These are phyloP conservation scores for Blastobotrys chiropterorum DNA, from an alignment of 805 yeast species.

Conservation along the genomic window DNA sequence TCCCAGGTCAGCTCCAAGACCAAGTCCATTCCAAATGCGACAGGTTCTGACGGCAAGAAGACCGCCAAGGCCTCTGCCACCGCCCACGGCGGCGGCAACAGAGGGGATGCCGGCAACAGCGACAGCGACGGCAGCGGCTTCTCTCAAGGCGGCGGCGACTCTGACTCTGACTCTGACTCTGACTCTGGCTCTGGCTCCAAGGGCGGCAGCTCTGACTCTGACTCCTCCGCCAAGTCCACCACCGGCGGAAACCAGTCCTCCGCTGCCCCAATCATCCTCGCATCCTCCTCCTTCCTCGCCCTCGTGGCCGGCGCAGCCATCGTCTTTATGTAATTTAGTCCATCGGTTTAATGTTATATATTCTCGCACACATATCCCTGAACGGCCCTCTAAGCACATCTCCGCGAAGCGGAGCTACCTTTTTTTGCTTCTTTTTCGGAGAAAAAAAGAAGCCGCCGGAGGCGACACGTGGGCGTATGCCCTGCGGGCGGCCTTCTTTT, in stretches of 20 bases:
- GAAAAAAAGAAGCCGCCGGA: too few relatives aligned
- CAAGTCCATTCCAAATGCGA: slow-evolving; percentile 17
- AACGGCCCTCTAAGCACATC: too few relatives aligned
- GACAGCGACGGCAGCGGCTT: slow-evolving; percentile 8
- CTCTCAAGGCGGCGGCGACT: slow-evolving; percentile 8
- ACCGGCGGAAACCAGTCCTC: neutral
- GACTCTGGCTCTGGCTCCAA: slow-evolving; percentile 13
- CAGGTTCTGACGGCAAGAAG: too few relatives aligned
- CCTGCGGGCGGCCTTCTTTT: too few relatives aligned
- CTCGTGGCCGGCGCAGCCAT: neutral
- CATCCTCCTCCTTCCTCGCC: neutral
- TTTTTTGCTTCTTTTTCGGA: too few relatives aligned
- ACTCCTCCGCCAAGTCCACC: slow-evolving; percentile 3
- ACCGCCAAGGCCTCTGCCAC: slow-evolving; percentile 13
- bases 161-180: slow-evolving; percentile 10
- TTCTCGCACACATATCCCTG: too few relatives aligned
- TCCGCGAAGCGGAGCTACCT: too few relatives aligned
- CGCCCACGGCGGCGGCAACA: slow-evolving; percentile 7
- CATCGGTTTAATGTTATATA: neutral
- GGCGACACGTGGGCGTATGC: too few relatives aligned
- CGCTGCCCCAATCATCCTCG: neutral
- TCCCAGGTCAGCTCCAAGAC: slow-evolving; percentile 11
- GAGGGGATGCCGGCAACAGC: slow-evolving; percentile 9
- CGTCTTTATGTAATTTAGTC: neutral
- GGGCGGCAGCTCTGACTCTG: slow-evolving; percentile 7